Base-by-base conservation (phyloP, 139 green algal genomes). In the Tetraselmis chui region DNA sequence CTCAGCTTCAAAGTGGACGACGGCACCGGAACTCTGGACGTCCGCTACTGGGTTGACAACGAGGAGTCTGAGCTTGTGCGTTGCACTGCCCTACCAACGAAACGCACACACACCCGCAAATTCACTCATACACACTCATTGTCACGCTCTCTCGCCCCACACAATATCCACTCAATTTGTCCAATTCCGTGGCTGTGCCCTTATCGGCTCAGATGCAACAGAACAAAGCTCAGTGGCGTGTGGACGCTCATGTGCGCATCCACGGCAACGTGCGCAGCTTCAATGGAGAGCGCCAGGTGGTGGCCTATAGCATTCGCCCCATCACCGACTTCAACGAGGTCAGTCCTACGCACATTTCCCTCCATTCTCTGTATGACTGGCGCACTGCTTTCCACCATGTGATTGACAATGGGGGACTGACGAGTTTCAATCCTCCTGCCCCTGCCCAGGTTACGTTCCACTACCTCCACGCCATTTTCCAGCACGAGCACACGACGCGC, bases 301-400 rank as follows among this genome's bases (percentile, higher is more conserved):
- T 89, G 1, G 91, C 90, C 29, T 94, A 89, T 81, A 90, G 80
- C 59, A 84, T 94, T 23, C 84, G 87, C n/a, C 83, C 81, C 22
- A 81, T 96, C 25, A 85, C 80, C 30, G 92, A 96, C 82, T 86
- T 88, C 90, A 95, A 96, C 83, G 93, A 95, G 88, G 89, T 86
- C 58, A 1, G 85, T 27, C 28, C 26, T 27, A 28, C 26, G 75
- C 75, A 30, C 18, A 78, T n/a, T n/a, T n/a, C n/a, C n/a, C n/a
- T n/a, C n/a, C n/a, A n/a, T n/a, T n/a, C 11, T 67, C 45, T 67
- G 45, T 18, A 5, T 67, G 45, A 5, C 45, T 67, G 5, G 45
- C 45, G 45, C n/a, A n/a, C n/a, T n/a, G n/a, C n/a, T n/a, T n/a
- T n/a, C n/a, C n/a, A n/a, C n/a, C n/a, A n/a, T n/a, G n/a, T n/a